Evolutionary conservation across 1,139 yeast species (phyloP).

Genomic region (Taphrina pruni): DNA sequence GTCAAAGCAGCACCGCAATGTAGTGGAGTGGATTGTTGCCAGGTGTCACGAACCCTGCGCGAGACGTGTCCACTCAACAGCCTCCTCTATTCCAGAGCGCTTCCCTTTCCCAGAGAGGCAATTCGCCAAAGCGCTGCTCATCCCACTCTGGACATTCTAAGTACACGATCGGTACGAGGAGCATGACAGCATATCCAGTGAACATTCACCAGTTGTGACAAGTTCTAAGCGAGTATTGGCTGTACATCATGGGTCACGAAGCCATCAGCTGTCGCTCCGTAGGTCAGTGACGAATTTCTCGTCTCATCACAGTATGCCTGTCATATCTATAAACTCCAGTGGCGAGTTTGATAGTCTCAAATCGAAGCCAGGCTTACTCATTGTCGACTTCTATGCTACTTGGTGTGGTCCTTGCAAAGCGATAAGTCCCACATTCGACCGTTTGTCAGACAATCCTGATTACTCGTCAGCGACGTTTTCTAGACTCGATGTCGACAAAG

Average conservation of each 20-base stretch:
- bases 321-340: conserved; percentile 4
- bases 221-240: too few species aligned
- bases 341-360: conserved; percentile 20
- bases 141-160: too few species aligned
- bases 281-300: not conserved
- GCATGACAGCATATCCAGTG: too few species aligned
- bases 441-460: conserved; percentile 56
- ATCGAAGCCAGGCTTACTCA: conserved; percentile 54
- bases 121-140: too few species aligned
- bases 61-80: too few species aligned
- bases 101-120: too few species aligned
- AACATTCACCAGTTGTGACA: not conserved
- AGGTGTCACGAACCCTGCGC: too few species aligned
- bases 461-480: conserved; percentile 60
- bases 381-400: conserved; percentile 83
- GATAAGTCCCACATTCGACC: conserved; percentile 77
- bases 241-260: too few species aligned
- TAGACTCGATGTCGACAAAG: conserved; percentile 82
- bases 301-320: not conserved
- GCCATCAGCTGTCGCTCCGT: too few species aligned
- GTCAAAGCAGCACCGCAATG: not conserved
- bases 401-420: conserved; percentile 97
- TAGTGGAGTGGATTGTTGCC: too few species aligned
- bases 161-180: too few species aligned
- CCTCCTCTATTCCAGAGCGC: too few species aligned